Evolutionary conservation across 2,329 filamentous ascomycete species (phyloP).

Genomic region (Pseudogymnoascus sp.): DNA sequence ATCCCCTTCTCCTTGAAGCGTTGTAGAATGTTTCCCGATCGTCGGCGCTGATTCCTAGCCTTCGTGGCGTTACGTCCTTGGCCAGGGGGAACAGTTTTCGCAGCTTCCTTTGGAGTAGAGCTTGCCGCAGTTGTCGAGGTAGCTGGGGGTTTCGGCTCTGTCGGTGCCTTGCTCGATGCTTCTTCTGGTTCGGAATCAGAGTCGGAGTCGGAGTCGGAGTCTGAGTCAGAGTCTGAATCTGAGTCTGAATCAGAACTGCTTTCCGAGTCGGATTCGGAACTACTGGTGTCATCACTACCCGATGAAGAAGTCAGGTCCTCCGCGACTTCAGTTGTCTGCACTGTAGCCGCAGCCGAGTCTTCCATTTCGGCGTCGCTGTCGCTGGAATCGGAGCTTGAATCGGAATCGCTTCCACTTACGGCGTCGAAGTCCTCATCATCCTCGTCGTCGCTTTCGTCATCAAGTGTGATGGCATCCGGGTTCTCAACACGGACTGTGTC

Average conservation of each 20-base stretch:
- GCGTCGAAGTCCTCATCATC: constrained; percentile 14
- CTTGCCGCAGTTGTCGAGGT: neutral
- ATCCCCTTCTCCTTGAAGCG: constrained; percentile 47
- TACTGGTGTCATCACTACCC: constrained; percentile 17
- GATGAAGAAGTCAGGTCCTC: neutral
- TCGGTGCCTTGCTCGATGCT: constrained; percentile 29
- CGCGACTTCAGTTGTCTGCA: neutral
- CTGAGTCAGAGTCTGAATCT: constrained; percentile 23
- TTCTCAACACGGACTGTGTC: constrained; percentile 14
- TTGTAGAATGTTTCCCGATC: constrained; percentile 40
- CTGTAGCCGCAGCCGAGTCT: neutral
- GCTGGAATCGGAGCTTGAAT: neutral
- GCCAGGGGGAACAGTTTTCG: constrained; percentile 34
- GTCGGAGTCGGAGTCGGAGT: constrained; percentile 28
- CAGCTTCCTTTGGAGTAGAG: neutral
- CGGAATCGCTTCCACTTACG: neutral
- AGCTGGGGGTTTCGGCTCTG: neutral
- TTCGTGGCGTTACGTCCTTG: constrained; percentile 45
- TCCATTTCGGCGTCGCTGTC: neutral
- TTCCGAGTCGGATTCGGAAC: constrained; percentile 15
- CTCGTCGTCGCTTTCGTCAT: constrained; percentile 21
- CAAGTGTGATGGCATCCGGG: constrained; percentile 25
- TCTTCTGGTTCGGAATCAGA: constrained; percentile 37
- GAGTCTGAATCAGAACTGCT: constrained; percentile 21
- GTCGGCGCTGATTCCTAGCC: constrained; percentile 47